phyloP scores from a whole-genome alignment of 78 protist species.

The Protostelium mycophagum region DNA sequence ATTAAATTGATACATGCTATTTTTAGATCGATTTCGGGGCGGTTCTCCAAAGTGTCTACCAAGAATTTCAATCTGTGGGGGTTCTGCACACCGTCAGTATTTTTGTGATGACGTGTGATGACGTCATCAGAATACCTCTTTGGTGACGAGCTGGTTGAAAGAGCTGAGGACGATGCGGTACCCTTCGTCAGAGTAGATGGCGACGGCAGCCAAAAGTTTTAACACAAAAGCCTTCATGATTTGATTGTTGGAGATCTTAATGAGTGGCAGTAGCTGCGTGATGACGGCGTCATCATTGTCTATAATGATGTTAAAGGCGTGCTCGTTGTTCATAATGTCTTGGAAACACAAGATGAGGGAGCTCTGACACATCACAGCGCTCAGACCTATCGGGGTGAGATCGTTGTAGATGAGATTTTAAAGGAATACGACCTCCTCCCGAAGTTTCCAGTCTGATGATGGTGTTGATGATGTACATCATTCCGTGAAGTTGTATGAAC shows the following conservation, averaged over 20 bases:
- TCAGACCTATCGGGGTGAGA: not conserved
- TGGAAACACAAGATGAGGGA: not conserved
- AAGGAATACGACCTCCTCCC: not conserved
- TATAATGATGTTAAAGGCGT: not conserved
- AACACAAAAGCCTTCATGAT: not conserved
- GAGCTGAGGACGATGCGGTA: not conserved
- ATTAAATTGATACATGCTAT: not conserved
- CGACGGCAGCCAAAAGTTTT: not conserved
- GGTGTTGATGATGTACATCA: constrained; percentile 1
- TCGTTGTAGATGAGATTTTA: not conserved
- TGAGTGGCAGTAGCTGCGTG: not conserved
- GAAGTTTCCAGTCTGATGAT: not conserved
- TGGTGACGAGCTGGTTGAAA: not conserved
- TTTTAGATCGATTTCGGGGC: not conserved
- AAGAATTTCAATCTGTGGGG: not conserved
- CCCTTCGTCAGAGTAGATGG: not conserved
- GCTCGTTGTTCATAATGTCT: not conserved
- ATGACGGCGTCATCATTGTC: not conserved
- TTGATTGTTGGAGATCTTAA: not conserved
- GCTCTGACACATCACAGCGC: not conserved
- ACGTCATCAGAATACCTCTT: not conserved
- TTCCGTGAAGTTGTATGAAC: not conserved
- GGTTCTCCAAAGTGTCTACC: not conserved
- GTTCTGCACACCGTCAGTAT: not conserved
- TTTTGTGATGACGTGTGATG: not conserved